Conservation (phyloP, 306 rosid species). For the Rubus idaeus region DNA sequence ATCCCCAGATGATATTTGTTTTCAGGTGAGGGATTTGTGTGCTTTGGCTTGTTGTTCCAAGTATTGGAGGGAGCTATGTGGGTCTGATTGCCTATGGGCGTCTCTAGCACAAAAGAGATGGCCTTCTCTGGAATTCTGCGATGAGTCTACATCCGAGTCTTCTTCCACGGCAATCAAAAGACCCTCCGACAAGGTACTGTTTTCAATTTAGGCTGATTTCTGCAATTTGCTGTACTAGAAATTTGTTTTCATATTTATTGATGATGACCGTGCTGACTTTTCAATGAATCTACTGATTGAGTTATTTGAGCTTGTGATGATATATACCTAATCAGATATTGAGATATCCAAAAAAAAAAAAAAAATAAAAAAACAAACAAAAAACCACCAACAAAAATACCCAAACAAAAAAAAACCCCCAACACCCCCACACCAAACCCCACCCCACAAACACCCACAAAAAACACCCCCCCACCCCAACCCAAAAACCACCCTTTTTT, state of each 20-base stretch:
- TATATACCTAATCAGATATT: not conserved
- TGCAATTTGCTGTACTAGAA: not conserved
- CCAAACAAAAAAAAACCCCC: too few species aligned
- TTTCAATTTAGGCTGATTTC: not conserved
- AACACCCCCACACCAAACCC: too few species aligned
- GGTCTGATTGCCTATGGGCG: slow-evolving; percentile 63
- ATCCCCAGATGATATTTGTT: not conserved
- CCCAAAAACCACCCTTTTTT: too few species aligned
- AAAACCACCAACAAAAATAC: too few species aligned
- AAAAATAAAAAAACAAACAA: too few species aligned
- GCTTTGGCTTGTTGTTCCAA: slow-evolving; percentile 69
- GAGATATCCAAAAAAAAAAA: not conserved
- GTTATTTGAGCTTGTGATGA: not conserved
- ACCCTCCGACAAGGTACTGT: slow-evolving; percentile 42
- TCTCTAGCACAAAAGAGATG: slow-evolving; percentile 56
- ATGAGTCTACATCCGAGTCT: slow-evolving; percentile 26
- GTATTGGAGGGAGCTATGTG: slow-evolving; percentile 58
- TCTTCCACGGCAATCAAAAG: slow-evolving; percentile 32
- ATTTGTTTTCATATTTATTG: not conserved
- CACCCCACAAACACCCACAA: too few species aligned
- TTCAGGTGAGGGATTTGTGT: slow-evolving; percentile 70
- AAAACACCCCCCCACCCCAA: too few species aligned
- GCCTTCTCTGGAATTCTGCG: slow-evolving; percentile 41
- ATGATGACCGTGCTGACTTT: not conserved
- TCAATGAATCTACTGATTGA: not conserved